Conservation (phyloP, 148 eudicot species). For the Rhododendron henanense region DNA sequence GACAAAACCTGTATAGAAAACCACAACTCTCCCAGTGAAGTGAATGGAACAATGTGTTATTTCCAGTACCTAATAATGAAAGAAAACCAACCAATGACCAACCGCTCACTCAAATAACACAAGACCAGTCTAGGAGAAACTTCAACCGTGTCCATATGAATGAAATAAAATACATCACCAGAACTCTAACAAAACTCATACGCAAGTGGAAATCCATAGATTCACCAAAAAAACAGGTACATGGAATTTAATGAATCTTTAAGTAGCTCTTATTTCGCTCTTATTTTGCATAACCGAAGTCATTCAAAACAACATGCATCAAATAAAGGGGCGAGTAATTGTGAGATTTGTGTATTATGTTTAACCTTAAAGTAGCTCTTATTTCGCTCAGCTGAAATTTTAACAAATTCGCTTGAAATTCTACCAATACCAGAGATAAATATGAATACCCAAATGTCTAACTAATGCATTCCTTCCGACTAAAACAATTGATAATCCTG, state of each 20-base stretch:
- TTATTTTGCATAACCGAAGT: too few relatives aligned
- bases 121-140: background rate
- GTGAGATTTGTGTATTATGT: background rate
- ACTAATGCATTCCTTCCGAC: background rate
- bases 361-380: background rate
- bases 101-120: background rate
- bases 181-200: background rate
- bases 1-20: constrained; percentile 65
- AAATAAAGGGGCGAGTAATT: background rate
- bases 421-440: background rate
- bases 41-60: background rate
- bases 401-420: background rate
- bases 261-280: background rate
- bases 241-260: background rate
- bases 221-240: background rate
- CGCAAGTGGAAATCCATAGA: background rate
- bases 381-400: background rate
- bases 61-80: background rate
- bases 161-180: background rate
- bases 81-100: background rate
- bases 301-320: background rate
- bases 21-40: background rate
- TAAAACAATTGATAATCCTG: background rate
- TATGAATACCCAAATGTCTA: background rate
- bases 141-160: background rate